Conservation (phyloP, 2,329 filamentous ascomycete genomes). For the Aspergillus carbonarius region DNA sequence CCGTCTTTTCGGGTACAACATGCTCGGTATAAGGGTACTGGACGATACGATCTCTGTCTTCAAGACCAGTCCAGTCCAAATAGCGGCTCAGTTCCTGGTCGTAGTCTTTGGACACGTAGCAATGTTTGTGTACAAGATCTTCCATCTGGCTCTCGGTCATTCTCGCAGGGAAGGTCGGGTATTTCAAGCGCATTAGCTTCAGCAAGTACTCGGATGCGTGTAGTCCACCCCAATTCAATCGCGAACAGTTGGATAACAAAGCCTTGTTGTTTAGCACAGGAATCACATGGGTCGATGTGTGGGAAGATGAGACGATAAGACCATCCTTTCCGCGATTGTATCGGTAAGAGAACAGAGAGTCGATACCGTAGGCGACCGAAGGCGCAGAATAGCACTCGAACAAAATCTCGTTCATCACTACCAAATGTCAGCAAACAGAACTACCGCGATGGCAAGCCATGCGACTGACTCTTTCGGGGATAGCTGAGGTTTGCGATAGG, state of each 20-base stretch:
- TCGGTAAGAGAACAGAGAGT: slow-evolving; percentile 92
- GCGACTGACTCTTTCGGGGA: slow-evolving; percentile 73
- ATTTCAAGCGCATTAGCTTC: slow-evolving; percentile 87
- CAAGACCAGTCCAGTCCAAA: slow-evolving; percentile 87
- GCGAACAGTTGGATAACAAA: slow-evolving; percentile 77
- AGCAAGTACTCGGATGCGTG: slow-evolving; percentile 88
- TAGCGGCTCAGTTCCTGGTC: slow-evolving; percentile 72
- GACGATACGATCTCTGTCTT: slow-evolving; percentile 83
- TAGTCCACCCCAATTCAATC: slow-evolving; percentile 91
- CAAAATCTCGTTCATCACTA: slow-evolving; percentile 94
- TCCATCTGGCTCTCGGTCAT: slow-evolving; percentile 85
- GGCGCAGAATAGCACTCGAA: slow-evolving; percentile 95
- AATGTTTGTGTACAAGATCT: slow-evolving; percentile 81
- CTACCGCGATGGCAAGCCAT: not conserved
- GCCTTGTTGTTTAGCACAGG: slow-evolving; percentile 86
- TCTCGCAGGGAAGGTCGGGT: slow-evolving; percentile 83
- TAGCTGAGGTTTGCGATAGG: slow-evolving; percentile 89
- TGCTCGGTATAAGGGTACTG: slow-evolving; percentile 95
- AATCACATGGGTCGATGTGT: slow-evolving; percentile 92
- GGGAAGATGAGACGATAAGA: slow-evolving; percentile 84
- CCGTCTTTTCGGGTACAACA: slow-evolving; percentile 83
- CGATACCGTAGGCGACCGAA: slow-evolving; percentile 88
- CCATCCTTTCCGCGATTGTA: slow-evolving; percentile 88
- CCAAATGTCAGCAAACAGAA: slow-evolving; percentile 21
- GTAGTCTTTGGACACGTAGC: slow-evolving; percentile 83